Base-by-base conservation (phyloP, 805 yeast genomes). In the Candida multigemmis region DNA sequence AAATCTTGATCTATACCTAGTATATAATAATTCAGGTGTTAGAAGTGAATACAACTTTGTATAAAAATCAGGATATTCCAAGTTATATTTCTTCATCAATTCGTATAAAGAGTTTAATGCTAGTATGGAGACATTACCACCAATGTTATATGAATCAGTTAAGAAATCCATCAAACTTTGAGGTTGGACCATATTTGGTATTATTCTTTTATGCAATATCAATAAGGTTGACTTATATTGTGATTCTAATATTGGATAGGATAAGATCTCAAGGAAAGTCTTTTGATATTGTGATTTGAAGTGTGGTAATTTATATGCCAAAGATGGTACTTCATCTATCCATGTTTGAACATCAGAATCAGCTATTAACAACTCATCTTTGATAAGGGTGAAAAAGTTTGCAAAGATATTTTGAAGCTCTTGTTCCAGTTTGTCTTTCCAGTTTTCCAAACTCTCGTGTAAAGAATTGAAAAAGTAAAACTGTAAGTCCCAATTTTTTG, bases 11-110 rank as follows among this genome's bases (percentile, higher is more conserved):
- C 93, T 71, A 51, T 85, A 82, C 30, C 76, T 71, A 25, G 83
- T 76, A 48, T 78, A 87, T 43, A 91, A 58, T 31, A 91, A 51
- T 19, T 74, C 69, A 11, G 84, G 80, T 11, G 84, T 84, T 24
- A 91, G 65, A 21, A 91, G 65, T 7, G 78, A 75, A 51, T 91
- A 89, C 21, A 89, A 68, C 53, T 89, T 87, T 25, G 65, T 53
- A 57, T 75, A 89, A 46, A 89, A 91, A 35, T 85, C 78, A 11
- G 97, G 96, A 50, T 89, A 89, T 45, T 89, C 97, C 41, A 89
- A 64, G 47, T 87, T 87, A 51, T 73, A 74, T 31, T 67, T 64
- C 42, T 72, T 82, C 77, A 89, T 89, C 33, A 89, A 63, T 42
- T 75, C 85, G 55, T 85, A 89, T 27, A 89, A 60, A 7, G 96